A percentile compares a stretch with the other conserved stretches of the same genome.
These are phyloP conservation scores for Lachancea waltii DNA, from an alignment of 805 yeast genomes.

Conservation along the genomic window DNA sequence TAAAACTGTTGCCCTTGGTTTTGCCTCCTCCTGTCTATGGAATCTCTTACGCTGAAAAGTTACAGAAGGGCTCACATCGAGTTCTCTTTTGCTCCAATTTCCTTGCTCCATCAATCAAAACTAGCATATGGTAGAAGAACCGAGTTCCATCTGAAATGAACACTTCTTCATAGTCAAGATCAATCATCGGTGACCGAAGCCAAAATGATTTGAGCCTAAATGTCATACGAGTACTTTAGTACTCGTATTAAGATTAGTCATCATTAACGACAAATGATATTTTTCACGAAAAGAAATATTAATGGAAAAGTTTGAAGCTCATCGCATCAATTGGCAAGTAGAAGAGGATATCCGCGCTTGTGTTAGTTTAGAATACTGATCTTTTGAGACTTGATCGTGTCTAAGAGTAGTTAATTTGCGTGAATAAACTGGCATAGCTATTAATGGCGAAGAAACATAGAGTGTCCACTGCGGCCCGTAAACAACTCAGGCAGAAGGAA, in stretches of 20 bases:
- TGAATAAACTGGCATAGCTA: too few species aligned
- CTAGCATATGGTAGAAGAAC: conserved; percentile 9
- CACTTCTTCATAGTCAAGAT: background rate
- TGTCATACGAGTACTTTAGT: too few species aligned
- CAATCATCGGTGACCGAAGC: background rate
- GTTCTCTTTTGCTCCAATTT: conserved; percentile 1
- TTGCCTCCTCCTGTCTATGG: background rate
- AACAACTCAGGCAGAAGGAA: conserved; percentile 34
- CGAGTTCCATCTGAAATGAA: background rate
- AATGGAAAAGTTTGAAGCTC: conserved; percentile 12
- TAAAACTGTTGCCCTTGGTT: conserved; percentile 10
- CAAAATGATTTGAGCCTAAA: too few species aligned
- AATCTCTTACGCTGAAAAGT: conserved; percentile 2
- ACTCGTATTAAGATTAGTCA: too few species aligned
- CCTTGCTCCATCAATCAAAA: background rate
- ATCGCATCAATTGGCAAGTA: conserved; percentile 15
- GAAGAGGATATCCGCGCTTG: too few species aligned
- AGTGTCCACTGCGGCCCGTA: conserved; percentile 33
- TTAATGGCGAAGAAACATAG: conserved; percentile 35
- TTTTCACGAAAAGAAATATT: conserved; percentile 3
- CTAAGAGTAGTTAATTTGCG: too few species aligned
- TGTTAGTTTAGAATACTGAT: too few species aligned
- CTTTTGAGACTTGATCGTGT: too few species aligned
- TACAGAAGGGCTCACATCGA: background rate
- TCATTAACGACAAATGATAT: background rate